These are phyloP conservation scores for Solanum gracilifrons DNA, from an alignment of 257 asterid species.

Conservation along the genomic window DNA sequence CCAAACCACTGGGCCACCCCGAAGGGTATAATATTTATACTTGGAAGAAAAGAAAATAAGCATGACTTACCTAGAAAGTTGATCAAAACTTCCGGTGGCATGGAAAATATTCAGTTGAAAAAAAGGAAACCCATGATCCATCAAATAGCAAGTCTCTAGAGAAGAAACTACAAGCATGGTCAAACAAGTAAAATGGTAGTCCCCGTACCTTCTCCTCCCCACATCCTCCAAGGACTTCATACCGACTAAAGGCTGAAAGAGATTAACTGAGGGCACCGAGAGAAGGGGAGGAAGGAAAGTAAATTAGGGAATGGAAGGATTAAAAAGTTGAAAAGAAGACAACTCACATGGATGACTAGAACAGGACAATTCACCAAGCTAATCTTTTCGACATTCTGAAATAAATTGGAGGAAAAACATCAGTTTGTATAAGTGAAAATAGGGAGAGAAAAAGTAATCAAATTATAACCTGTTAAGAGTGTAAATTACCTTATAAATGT, in stretches of 20 bases:
- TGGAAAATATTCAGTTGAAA: neutral
- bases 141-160: slow-evolving; percentile 2
- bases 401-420: slow-evolving; percentile 6
- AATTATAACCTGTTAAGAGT: neutral
- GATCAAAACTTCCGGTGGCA: neutral
- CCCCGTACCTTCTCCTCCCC: neutral
- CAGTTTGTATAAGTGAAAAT: neutral
- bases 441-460: neutral
- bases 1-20: no score
- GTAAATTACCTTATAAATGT: slow-evolving; percentile 75
- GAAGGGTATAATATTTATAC: neutral
- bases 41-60: neutral
- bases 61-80: neutral
- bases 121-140: neutral
- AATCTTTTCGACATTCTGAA: slow-evolving; percentile 93
- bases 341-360: slow-evolving; percentile 94
- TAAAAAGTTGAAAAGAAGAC: neutral
- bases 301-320: neutral
- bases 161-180: neutral
- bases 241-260: neutral
- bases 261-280: neutral
- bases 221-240: neutral
- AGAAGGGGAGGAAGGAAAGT: neutral
- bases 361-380: slow-evolving; percentile 73
- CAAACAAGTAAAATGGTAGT: neutral